Base-by-base conservation (phyloP, 306 rosid genomes). In the Quercus suber region DNA sequence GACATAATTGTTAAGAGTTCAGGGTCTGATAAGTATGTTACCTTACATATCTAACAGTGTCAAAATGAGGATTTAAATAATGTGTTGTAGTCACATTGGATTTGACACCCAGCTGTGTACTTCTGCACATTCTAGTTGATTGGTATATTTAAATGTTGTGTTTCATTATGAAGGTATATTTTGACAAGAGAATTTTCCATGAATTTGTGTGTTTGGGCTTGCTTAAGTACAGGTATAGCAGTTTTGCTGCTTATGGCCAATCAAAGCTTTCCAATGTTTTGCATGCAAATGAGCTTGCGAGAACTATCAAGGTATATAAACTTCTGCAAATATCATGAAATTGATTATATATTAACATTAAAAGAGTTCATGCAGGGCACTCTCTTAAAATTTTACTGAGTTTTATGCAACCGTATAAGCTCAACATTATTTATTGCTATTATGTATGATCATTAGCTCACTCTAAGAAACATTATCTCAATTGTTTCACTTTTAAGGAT, bases 181-280 rank as follows among this genome's bases (percentile, higher is more conserved):
- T 67, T 74, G 59, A 81, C 61, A 35, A 35, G 69, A 83, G 59
- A 73, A 21, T n/a, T 21, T 20, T 51, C 23, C 69, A 52, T n/a
- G 74, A 10, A 28, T 35, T 58, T 67, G 33, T 69, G 37, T 20
- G 41, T 51, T 8, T 59, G 67, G 73, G n/a, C 58, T 43, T 74
- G 37, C 56, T 72, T 19, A 51, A 63, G 59, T 79, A 79, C 89
- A 94, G 98, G 83, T 94, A 91, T 86, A 82, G 17, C 72, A 88
- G 84, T 51, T 79, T 86, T 76, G 57, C 76, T 41, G 99, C 99
- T 58, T 95, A 95, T 78, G 98, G 98, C 79, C 98, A 93, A 63
- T 91, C 99, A 60, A 95, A 95, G 90, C 91, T 95, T 71, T 93
- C 97, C 56, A 95, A 95, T 77, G 64, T 93, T 74, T 87, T 95